phyloP scores from a whole-genome alignment of 1,139 yeast species.

The Geotrichum bryndzae region DNA sequence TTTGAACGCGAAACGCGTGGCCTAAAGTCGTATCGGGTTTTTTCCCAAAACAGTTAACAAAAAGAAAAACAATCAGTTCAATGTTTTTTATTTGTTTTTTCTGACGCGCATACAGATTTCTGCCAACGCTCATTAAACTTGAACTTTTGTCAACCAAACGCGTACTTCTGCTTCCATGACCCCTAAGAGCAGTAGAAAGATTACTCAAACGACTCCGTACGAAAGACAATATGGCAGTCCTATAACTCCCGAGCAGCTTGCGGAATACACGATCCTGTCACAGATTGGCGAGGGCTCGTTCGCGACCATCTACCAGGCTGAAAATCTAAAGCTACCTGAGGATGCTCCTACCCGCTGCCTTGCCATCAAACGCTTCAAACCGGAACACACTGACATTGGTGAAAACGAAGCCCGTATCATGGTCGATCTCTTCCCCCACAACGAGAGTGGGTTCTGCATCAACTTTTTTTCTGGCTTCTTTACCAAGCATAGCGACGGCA shows the following conservation, averaged over 20 bases:
- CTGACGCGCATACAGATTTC: neutral
- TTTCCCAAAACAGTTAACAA: neutral
- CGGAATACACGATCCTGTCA: neutral
- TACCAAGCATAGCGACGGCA: neutral
- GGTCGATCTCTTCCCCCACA: neutral
- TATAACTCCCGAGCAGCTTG: neutral
- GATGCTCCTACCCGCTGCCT: slow-evolving; percentile 19
- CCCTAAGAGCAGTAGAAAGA: neutral
- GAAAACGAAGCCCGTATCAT: slow-evolving; percentile 19
- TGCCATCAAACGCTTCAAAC: slow-evolving; percentile 20
- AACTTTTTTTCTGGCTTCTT: slow-evolving; percentile 17
- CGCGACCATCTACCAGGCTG: slow-evolving; percentile 19
- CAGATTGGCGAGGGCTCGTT: slow-evolving; percentile 18
- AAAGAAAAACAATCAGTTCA: neutral
- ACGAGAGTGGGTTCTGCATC: slow-evolving; percentile 2
- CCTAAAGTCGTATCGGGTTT: neutral
- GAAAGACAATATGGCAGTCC: neutral
- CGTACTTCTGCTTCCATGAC: neutral
- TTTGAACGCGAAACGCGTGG: neutral
- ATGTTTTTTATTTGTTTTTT: no score
- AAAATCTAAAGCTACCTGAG: slow-evolving; percentile 13
- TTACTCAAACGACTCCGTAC: neutral
- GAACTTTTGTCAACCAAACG: no score
- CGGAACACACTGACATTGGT: slow-evolving; percentile 14
- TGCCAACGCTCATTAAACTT: no score